Evolutionary conservation across 208 protist species (phyloP).

Genomic region (Leishmania braziliensis): DNA sequence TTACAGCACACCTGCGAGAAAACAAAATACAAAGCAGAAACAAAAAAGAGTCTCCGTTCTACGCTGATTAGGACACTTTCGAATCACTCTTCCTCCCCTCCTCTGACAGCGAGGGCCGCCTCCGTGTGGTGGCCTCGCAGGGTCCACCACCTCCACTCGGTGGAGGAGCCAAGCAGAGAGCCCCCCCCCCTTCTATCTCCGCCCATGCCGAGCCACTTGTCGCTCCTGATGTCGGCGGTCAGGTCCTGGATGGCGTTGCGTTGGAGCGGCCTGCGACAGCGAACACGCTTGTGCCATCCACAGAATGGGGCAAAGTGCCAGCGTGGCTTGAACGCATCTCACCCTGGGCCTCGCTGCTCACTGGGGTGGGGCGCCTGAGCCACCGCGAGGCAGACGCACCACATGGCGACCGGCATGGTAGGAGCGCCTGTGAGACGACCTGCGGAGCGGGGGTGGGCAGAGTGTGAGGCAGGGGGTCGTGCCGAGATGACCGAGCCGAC

Average conservation of each 20-base stretch:
- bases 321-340: neutral
- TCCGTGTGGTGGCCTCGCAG: neutral
- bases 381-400: neutral
- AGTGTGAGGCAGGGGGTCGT: neutral
- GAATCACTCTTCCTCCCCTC: neutral
- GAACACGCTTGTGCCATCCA: neutral
- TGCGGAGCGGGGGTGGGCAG: neutral
- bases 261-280: neutral
- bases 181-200: neutral
- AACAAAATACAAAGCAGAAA: neutral
- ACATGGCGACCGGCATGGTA: neutral
- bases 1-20: neutral
- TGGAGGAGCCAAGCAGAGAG: neutral
- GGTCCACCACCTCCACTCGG: neutral
- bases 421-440: neutral
- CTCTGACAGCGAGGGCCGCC: neutral
- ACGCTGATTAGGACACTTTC: neutral
- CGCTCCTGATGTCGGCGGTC: neutral
- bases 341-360: neutral
- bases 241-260: neutral
- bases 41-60: neutral
- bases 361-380: neutral
- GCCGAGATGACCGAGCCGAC: neutral
- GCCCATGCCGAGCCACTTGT: neutral
- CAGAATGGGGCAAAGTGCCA: neutral